Conservation (phyloP, 305 asterid genomes). For the Fraxinus xanthoxyloides region DNA sequence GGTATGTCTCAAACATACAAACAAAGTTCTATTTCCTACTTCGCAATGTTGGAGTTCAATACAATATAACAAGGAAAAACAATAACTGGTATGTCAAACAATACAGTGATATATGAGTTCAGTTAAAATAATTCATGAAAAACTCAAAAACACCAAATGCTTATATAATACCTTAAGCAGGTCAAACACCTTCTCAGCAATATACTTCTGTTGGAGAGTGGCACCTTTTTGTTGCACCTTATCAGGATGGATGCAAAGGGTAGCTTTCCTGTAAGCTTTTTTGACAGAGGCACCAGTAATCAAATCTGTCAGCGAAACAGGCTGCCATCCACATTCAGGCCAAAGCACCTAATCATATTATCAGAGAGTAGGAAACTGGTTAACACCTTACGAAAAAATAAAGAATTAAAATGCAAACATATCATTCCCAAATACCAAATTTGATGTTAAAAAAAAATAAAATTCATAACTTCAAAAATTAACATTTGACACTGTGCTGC, state of each 20-base stretch:
- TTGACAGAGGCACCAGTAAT: constrained; percentile 83
- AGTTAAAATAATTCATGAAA: background rate
- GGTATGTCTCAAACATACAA: background rate
- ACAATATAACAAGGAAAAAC: background rate
- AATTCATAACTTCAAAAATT: background rate
- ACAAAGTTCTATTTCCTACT: constrained; percentile 10
- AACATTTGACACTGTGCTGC: background rate
- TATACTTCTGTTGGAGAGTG: constrained; percentile 91
- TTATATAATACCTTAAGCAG: constrained; percentile 74
- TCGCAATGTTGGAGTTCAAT: constrained; percentile 7
- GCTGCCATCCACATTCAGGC: constrained; percentile 99
- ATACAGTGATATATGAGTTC: background rate
- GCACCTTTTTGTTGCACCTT: constrained; percentile 99
- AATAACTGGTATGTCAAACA: background rate
- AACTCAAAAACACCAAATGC: background rate
- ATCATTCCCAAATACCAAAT: constrained; percentile 10
- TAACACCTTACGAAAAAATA: constrained; percentile 13
- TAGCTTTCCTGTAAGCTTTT: constrained; percentile 90
- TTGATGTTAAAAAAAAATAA: background rate
- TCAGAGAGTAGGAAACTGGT: constrained; percentile 11
- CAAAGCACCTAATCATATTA: constrained; percentile 74
- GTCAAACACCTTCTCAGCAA: constrained; percentile 98
- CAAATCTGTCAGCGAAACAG: constrained; percentile 94
- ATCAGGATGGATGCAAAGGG: constrained; percentile 97
- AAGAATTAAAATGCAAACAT: background rate